Percentiles rank a stretch among this genome's conserved stretches.
phyloP scores from a whole-genome alignment of 148 eudicot genomes.

The Limonium bicolor region DNA sequence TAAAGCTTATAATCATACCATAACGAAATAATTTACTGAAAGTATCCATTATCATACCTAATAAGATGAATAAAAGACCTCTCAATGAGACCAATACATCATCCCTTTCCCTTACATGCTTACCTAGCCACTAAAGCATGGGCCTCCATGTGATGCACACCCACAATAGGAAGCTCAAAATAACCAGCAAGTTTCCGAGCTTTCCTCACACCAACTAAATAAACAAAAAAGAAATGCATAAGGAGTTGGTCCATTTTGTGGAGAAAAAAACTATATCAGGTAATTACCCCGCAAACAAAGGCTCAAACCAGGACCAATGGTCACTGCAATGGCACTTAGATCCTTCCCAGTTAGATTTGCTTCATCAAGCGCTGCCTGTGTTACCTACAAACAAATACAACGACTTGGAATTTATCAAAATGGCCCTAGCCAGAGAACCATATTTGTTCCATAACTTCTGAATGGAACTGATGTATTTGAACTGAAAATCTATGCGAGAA shows the following conservation, averaged over 20 bases:
- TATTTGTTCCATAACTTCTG: not conserved
- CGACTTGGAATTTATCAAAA: not conserved
- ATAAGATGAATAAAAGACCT: no score
- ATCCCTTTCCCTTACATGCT: no score
- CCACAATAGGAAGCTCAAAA: constrained; percentile 66
- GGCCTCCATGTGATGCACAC: constrained; percentile 99
- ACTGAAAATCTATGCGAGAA: not conserved
- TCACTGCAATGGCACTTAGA: constrained; percentile 95
- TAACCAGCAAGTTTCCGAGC: constrained; percentile 77
- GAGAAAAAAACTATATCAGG: not conserved
- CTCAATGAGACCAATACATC: no score
- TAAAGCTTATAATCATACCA: no score
- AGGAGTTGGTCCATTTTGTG: not conserved
- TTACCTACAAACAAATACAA: constrained; percentile 36
- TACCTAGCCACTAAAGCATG: constrained; percentile 97
- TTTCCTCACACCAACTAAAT: constrained; percentile 86
- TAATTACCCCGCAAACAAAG: constrained; percentile 83
- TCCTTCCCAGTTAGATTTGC: constrained; percentile 60
- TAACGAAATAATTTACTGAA: no score
- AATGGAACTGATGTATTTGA: not conserved
- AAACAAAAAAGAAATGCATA: not conserved
- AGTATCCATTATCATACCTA: no score
- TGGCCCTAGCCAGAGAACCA: not conserved
- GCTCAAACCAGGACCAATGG: constrained; percentile 99
- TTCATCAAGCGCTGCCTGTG: constrained; percentile 82